Percentiles rank a stretch among this genome's conserved stretches.
Conservation (phyloP, 1,284 basidiomycete genomes). For the Phellinidium pouzarii region DNA sequence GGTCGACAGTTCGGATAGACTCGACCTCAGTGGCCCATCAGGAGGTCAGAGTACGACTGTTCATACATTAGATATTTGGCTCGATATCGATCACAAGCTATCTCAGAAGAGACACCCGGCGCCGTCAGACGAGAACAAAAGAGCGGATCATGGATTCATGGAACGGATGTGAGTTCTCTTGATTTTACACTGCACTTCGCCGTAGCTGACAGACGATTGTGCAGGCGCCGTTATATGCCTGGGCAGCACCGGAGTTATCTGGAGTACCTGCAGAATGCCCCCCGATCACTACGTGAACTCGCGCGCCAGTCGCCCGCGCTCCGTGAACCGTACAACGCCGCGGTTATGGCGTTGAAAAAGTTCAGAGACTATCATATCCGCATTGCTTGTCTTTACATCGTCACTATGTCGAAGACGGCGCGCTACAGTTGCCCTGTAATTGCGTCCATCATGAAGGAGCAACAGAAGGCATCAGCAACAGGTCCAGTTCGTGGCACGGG, state of each 20-base stretch:
- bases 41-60: constrained; percentile 93
- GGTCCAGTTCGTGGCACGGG: constrained; percentile 77
- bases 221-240: constrained; percentile 64
- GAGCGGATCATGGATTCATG: constrained; percentile 70
- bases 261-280: constrained; percentile 39
- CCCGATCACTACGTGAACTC: constrained; percentile 50
- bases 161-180: constrained; percentile 48
- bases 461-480: constrained; percentile 30
- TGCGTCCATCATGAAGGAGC: constrained; percentile 43
- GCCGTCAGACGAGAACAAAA: constrained; percentile 58
- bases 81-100: constrained; percentile 80
- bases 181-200: neutral
- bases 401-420: constrained; percentile 60
- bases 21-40: constrained; percentile 80
- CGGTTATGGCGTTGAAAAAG: constrained; percentile 71
- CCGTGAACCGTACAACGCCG: constrained; percentile 71
- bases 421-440: constrained; percentile 44
- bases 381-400: constrained; percentile 81
- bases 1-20: constrained; percentile 47
- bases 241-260: constrained; percentile 70
- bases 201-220: neutral
- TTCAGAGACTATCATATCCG: constrained; percentile 87
- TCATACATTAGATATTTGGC: constrained; percentile 75
- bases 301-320: constrained; percentile 50
- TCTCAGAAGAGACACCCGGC: constrained; percentile 62